Evolutionary conservation across 108 stramenopile species (phyloP), one percentile per base, ranked within the genome.

Genomic region (Nannochloropsis salina): DNA sequence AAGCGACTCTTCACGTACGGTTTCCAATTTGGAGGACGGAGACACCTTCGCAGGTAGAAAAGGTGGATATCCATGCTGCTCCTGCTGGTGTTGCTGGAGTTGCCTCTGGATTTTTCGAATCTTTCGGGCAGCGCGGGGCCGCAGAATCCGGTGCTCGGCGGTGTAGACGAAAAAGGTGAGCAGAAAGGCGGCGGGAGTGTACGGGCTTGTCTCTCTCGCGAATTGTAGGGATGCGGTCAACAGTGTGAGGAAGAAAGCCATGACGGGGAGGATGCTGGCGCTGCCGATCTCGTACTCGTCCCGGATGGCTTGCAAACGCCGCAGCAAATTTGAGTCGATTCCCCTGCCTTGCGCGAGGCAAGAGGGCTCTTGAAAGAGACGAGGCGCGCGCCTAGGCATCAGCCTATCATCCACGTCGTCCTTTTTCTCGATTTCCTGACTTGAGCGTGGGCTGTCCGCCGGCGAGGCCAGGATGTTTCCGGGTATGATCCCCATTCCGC

Each of bases 191-290:
- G n/a, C 6, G 2, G 61, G 61, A 0, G n/a, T n/a, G n/a, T n/a
- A 74, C 20, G 61, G 61, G n/a, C 61, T 74, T 3, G 15, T n/a
- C 15, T 74, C 20, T 15, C 61, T 2, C 3, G n/a, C 6, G 8
- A 74, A 6, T 74, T 74, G 61, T n/a, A 74, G 61, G 15, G 61
- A 74, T 74, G 61, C 61, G 20, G 61, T 74, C 61, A 74, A 74
- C 61, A 74, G n/a, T n/a, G 61, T 74, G 61, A 74, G 61, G 61
- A 74, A 74, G 20, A 74, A 74, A 15, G 61, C 61, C 61, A 74
- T 74, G 8, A 15, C 61, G 4, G 61, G 61, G 20, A 74, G n/a
- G n/a, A 74, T 74, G n/a, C 61, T n/a, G 4, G 61, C 61, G n/a
- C 61, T 74, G 20, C 61, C 61, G 61, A 74, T 74, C 61, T 74